A percentile compares a stretch with the other conserved stretches of the same genome.
Conservation (phyloP, 1,284 basidiomycete genomes). For the Ceratobasidium sp. region DNA sequence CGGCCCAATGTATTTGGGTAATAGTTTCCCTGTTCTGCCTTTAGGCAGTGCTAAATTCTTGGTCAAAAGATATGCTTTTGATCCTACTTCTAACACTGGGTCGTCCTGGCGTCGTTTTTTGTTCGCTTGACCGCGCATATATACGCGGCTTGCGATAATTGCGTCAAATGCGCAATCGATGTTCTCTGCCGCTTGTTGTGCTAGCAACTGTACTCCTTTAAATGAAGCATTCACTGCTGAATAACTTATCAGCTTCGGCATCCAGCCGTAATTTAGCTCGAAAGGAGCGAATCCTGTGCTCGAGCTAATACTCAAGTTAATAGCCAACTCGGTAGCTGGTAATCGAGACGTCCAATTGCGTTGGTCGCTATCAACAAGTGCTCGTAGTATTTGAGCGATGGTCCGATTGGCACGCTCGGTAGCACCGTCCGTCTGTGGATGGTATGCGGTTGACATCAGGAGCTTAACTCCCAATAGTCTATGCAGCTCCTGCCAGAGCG, state of each 20-base stretch:
- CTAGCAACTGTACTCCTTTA: slow-evolving; percentile 7
- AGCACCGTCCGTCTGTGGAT: slow-evolving; percentile 58
- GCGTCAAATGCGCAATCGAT: slow-evolving; percentile 49
- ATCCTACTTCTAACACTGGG: background rate
- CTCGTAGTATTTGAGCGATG: slow-evolving; percentile 55
- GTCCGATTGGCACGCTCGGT: slow-evolving; percentile 55
- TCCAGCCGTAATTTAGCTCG: slow-evolving; percentile 54
- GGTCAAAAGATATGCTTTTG: slow-evolving; percentile 2
- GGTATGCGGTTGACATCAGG: slow-evolving; percentile 62
- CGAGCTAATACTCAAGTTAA: slow-evolving; percentile 54
- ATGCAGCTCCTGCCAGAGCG: slow-evolving; percentile 60
- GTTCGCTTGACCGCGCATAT: slow-evolving; percentile 18
- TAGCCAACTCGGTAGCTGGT: slow-evolving; percentile 59
- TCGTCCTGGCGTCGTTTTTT: background rate
- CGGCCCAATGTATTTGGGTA: slow-evolving; percentile 46
- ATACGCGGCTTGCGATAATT: slow-evolving; percentile 15
- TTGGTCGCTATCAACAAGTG: slow-evolving; percentile 51
- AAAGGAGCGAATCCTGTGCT: slow-evolving; percentile 58
- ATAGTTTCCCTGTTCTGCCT: slow-evolving; percentile 19
- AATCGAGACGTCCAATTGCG: slow-evolving; percentile 55
- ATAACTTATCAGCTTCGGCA: slow-evolving; percentile 49
- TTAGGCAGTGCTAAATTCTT: slow-evolving; percentile 7
- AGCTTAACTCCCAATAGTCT: slow-evolving; percentile 56
- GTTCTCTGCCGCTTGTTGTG: slow-evolving; percentile 48
- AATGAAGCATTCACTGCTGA: slow-evolving; percentile 50